These are phyloP conservation scores for Taphrina populina DNA, from an alignment of 1,139 yeast species.

Conservation along the genomic window DNA sequence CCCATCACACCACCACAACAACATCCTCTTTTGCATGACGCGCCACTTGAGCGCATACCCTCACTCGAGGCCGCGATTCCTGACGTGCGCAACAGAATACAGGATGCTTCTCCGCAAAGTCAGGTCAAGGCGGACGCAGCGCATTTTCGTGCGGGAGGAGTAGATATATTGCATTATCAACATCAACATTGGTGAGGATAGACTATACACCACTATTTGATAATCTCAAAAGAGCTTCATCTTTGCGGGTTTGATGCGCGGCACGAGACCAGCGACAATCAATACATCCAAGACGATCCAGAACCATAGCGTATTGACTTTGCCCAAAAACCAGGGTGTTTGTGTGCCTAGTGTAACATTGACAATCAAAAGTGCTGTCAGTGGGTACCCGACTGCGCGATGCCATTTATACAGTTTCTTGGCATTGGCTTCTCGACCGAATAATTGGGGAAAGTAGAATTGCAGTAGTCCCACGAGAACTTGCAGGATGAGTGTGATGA, in stretches of 20 bases:
- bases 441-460: slow-evolving; percentile 42
- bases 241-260: slow-evolving; percentile 34
- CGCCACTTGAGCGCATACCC: too few species aligned
- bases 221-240: slow-evolving; percentile 15
- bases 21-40: not conserved
- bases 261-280: slow-evolving; percentile 36
- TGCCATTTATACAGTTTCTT: slow-evolving; percentile 44
- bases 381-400: slow-evolving; percentile 43
- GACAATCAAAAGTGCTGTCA: slow-evolving; percentile 38
- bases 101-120: too few species aligned
- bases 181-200: not conserved
- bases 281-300: slow-evolving; percentile 24
- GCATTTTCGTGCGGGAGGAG: not conserved
- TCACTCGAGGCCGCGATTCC: too few species aligned
- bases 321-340: slow-evolving; percentile 39
- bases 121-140: too few species aligned
- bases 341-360: slow-evolving; percentile 42
- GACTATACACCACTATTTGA: not conserved
- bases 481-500: slow-evolving; percentile 38
- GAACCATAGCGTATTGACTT: slow-evolving; percentile 24
- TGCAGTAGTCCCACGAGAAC: slow-evolving; percentile 41
- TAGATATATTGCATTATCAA: not conserved
- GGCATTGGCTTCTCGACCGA: slow-evolving; percentile 42
- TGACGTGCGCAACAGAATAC: too few species aligned
- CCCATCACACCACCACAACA: slow-evolving; percentile 16